These are phyloP conservation scores for Terana coerulea DNA, from an alignment of 768 basidiomycete species.

Conservation along the genomic window DNA sequence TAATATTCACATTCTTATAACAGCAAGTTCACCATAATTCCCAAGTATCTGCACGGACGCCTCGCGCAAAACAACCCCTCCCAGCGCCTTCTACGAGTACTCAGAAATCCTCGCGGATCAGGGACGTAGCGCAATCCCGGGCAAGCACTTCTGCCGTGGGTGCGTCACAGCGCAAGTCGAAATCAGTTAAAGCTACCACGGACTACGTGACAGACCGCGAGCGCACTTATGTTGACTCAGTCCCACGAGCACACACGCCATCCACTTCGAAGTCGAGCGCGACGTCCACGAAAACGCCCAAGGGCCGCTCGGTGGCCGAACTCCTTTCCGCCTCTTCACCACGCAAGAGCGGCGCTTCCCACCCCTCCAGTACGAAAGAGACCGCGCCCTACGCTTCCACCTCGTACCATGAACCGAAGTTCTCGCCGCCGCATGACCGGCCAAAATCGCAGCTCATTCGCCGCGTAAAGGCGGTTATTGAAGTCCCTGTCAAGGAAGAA, in stretches of 20 bases:
- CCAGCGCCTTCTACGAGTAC: too few relatives aligned
- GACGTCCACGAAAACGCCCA: background rate
- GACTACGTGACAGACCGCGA: constrained; percentile 4
- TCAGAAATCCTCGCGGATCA: too few relatives aligned
- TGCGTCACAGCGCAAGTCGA: background rate
- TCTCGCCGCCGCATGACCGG: background rate
- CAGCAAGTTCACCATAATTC: too few relatives aligned
- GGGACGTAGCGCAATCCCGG: background rate
- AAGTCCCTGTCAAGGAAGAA: constrained; percentile 64
- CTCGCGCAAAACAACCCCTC: too few relatives aligned
- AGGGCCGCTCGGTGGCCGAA: too few relatives aligned
- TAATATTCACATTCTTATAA: too few relatives aligned
- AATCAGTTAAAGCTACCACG: background rate
- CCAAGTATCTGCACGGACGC: too few relatives aligned
- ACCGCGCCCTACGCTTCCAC: constrained; percentile 1
- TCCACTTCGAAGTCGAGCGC: background rate
- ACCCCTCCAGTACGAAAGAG: background rate
- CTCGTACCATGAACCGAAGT: background rate
- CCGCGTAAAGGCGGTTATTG: constrained; percentile 55
- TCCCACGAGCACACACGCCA: background rate
- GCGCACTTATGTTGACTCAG: constrained; percentile 8
- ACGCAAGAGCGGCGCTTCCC: background rate
- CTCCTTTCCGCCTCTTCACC: background rate
- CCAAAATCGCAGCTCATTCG: constrained; percentile 40
- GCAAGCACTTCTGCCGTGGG: background rate